Evolutionary conservation across 495 filamentous ascomycete species (phyloP), one percentile per base, ranked within the genome.

Genomic region (Trichocladium antarcticum): DNA sequence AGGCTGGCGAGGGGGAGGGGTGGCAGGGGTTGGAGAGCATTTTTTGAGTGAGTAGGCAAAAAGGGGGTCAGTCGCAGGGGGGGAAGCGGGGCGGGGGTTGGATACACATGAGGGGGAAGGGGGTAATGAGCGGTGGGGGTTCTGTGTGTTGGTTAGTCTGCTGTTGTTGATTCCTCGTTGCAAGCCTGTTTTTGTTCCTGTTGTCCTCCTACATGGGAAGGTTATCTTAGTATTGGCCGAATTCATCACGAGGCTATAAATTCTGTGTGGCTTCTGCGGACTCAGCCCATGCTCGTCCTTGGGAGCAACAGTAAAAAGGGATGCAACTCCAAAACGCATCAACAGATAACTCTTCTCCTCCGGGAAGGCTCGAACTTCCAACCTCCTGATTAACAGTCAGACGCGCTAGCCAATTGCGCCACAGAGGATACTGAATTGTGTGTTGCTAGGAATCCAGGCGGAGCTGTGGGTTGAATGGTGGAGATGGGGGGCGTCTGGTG

Each of bases 21-120:
- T 77, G 74, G 74, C 66, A 63, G 36, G 71, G 67, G 7, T 46
- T 76, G 51, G 75, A 78, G 61, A 11, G 10, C 20, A 51, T 51
- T n/a, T 45, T 45, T 35, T 41, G 38, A n/a, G 38, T 3, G 22
- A 3, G 38, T 6, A 6, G 20, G 21, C 27, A 27, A 7, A n/a
- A 43, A 20, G 24, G 37, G 5, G 15, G 17, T 28, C 24, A 8
- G 16, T 7, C 12, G 17, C 1, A 32, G 16, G 6, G 22, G 24
- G 0, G 20, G 16, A 34, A 44, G 5, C 2, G 28, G 14, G 15
- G 1, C 12, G 16, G 42, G 3, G 24, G 24, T 27, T 27, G 35
- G n/a, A 37, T 37, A 37, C 12, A 12, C n/a, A 37, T 27, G 4
- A 27, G 4, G 12, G n/a, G 35, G n/a, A n/a, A n/a, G n/a, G n/a